Evolutionary conservation across 805 yeast species (phyloP).

Genomic region (Saccharomycopsis guyanensis): DNA sequence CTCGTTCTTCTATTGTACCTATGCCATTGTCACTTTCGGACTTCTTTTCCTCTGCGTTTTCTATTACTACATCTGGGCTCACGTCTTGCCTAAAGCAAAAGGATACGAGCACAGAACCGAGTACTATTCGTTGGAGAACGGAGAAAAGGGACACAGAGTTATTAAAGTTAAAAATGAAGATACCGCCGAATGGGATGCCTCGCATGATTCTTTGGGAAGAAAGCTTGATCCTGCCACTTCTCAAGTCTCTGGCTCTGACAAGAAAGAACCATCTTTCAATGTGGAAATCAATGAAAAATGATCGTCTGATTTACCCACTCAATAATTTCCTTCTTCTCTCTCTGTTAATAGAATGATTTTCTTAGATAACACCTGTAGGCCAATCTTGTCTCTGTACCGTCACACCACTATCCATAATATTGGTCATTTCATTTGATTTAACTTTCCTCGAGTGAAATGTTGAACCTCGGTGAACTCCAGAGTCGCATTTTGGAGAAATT

Average conservation of each 20-base stretch:
- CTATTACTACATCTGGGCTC: slow-evolving; percentile 34
- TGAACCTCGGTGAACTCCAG: no score
- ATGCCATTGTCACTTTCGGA: slow-evolving; percentile 34
- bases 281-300: neutral
- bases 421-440: no score
- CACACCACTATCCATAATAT: no score
- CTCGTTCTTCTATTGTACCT: slow-evolving; percentile 36
- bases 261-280: neutral
- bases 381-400: no score
- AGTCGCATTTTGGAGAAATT: no score
- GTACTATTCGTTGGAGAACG: slow-evolving; percentile 29
- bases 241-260: neutral
- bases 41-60: slow-evolving; percentile 28
- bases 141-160: slow-evolving; percentile 35
- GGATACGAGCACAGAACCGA: slow-evolving; percentile 29
- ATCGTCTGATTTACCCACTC: no score
- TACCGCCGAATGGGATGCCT: slow-evolving; percentile 29
- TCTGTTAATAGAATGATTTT: no score
- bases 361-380: no score
- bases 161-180: slow-evolving; percentile 30
- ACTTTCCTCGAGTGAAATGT: no score
- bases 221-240: neutral
- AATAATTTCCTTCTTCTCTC: no score
- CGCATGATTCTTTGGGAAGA: slow-evolving; percentile 6
- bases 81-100: slow-evolving; percentile 29